Percentiles rank a stretch among this genome's conserved stretches.
These are phyloP conservation scores for Austroboletus sp. DNA, from an alignment of 1,284 basidiomycete species.

Conservation along the genomic window DNA sequence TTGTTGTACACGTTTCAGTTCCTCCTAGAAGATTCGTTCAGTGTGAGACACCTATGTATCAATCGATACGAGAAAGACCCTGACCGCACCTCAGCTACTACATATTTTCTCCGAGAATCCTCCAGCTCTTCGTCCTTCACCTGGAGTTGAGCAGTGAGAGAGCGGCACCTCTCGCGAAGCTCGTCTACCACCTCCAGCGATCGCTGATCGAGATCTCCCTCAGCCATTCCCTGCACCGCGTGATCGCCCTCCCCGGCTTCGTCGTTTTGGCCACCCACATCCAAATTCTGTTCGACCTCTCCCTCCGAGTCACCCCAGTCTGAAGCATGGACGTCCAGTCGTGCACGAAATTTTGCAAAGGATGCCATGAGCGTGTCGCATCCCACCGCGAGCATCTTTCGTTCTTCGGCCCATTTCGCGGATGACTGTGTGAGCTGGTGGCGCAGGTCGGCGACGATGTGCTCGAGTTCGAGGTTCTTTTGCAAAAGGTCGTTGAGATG, in stretches of 20 bases:
- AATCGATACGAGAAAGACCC: background rate
- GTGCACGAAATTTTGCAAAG: slow-evolving; percentile 29
- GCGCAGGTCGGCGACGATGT: slow-evolving; percentile 26
- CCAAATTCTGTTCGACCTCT: slow-evolving; percentile 25
- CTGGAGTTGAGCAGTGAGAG: slow-evolving; percentile 18
- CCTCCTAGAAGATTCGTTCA: slow-evolving; percentile 13
- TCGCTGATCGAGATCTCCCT: slow-evolving; percentile 10
- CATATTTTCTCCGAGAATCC: slow-evolving; percentile 15
- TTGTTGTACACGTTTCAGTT: slow-evolving; percentile 16
- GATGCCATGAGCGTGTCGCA: slow-evolving; percentile 29
- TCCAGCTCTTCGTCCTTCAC: slow-evolving; percentile 20
- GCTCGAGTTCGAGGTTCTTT: slow-evolving; percentile 28
- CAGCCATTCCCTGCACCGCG: background rate
- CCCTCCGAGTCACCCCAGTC: slow-evolving; percentile 24
- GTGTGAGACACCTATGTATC: slow-evolving; percentile 6
- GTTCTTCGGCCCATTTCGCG: slow-evolving; percentile 30
- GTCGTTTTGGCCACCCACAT: slow-evolving; percentile 13
- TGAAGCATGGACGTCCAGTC: slow-evolving; percentile 20
- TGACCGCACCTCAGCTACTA: slow-evolving; percentile 20
- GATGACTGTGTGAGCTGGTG: slow-evolving; percentile 29
- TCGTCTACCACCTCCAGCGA: slow-evolving; percentile 1
- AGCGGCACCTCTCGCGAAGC: slow-evolving; percentile 14
- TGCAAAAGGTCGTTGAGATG: slow-evolving; percentile 27
- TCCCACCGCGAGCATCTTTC: slow-evolving; percentile 19
- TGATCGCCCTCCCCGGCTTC: slow-evolving; percentile 16